These are phyloP conservation scores for Lolium perenne DNA, from an alignment of 176 grass and related monocot genomes.

Conservation along the genomic window DNA sequence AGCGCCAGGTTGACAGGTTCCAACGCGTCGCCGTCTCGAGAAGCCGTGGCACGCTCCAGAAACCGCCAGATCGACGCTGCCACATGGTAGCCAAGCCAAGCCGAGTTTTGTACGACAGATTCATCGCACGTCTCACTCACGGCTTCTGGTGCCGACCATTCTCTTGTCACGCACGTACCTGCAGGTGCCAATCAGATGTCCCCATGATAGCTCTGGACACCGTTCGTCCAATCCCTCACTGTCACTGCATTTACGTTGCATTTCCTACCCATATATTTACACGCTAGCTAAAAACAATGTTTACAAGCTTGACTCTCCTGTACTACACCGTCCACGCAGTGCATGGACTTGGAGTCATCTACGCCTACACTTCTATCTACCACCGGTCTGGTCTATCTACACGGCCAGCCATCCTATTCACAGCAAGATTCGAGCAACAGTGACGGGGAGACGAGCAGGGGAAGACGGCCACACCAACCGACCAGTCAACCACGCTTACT, in stretches of 20 bases:
- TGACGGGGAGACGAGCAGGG: not conserved
- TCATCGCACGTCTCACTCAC: not conserved
- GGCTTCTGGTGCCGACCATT: not conserved
- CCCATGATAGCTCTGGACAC: not conserved
- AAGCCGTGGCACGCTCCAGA: slow-evolving; percentile 12
- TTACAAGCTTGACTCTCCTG: slow-evolving; percentile 31
- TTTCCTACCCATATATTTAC: slow-evolving; percentile 9
- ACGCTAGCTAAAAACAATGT: slow-evolving; percentile 13
- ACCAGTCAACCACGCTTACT: slow-evolving; percentile 6
- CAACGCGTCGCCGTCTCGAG: not conserved
- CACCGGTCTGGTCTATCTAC: slow-evolving; percentile 17
- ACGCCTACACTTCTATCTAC: not conserved
- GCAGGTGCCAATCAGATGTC: not conserved
- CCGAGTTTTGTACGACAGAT: not conserved
- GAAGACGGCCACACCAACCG: not conserved
- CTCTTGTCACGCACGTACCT: no score
- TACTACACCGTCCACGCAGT: slow-evolving; percentile 21
- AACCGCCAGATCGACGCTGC: slow-evolving; percentile 7
- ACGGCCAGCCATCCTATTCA: slow-evolving; percentile 16
- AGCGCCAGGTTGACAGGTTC: not conserved
- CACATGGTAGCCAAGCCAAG: not conserved
- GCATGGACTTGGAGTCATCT: slow-evolving; percentile 7
- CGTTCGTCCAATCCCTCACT: not conserved
- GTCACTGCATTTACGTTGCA: not conserved
- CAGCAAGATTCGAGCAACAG: not conserved